A percentile compares a stretch with the other conserved stretches of the same genome.
Conservation (phyloP, 768 basidiomycete species). For the Agrocybe pediades region DNA sequence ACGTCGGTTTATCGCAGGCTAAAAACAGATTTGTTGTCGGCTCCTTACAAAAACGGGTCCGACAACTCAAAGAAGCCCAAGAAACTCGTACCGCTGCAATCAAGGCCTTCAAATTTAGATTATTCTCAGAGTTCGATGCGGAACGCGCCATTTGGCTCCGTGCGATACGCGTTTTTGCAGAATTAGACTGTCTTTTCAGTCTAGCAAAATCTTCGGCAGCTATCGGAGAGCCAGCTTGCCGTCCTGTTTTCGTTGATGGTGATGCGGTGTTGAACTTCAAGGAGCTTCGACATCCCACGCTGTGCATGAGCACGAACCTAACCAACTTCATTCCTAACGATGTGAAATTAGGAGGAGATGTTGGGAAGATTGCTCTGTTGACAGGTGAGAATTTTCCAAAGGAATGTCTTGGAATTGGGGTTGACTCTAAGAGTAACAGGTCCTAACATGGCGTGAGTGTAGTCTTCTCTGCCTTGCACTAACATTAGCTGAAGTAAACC, state of each 20-base stretch:
- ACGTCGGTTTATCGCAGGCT: conserved; percentile 42
- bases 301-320: conserved; percentile 62
- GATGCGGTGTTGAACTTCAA: conserved; percentile 85
- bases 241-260: conserved; percentile 85
- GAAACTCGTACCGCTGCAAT: conserved; percentile 82
- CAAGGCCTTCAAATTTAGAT: conserved; percentile 79
- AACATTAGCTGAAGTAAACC: not conserved
- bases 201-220: conserved; percentile 87
- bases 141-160: conserved; percentile 83
- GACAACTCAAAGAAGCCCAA: conserved; percentile 88
- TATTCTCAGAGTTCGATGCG: conserved; percentile 80
- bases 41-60: conserved; percentile 68
- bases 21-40: conserved; percentile 79
- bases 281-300: conserved; percentile 86
- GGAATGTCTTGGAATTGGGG: not conserved
- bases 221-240: conserved; percentile 91
- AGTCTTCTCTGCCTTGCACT: not conserved
- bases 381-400: conserved; percentile 59
- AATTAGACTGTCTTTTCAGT: conserved; percentile 95
- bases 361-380: conserved; percentile 77
- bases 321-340: conserved; percentile 92
- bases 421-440: conserved; percentile 39
- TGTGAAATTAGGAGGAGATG: conserved; percentile 78
- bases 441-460: conserved; percentile 83
- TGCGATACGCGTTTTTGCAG: conserved; percentile 84